Base-by-base conservation (phyloP, 306 rosid species). In the Nissolia schottii region DNA sequence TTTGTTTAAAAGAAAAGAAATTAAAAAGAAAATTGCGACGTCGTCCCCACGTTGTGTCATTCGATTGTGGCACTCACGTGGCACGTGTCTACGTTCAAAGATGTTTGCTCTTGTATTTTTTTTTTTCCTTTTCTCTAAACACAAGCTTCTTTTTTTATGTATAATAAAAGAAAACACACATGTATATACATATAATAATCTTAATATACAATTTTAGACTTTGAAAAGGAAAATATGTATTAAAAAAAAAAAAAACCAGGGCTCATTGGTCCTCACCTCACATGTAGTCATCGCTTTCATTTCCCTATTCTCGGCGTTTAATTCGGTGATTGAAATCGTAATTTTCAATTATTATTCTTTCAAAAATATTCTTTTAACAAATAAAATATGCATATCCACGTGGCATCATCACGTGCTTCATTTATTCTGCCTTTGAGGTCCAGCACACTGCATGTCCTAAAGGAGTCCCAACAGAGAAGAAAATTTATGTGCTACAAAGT, bases 231-330 rank as follows among this genome's bases (percentile, higher is more conserved):
- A 22, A 58, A 19, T 3, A 45, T 5, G 15, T 57, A 7, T 27
- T 11, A n/a, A 49, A 67, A 73, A 32, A n/a, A n/a, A n/a, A n/a
- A n/a, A n/a, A n/a, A n/a, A n/a, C n/a, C n/a, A n/a, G 3, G 54
- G 60, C n/a, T 34, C 66, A 5, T 50, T 51, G 16, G 38, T 51
- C 43, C 66, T 27, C 64, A 28, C 2, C 56, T 81, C 88, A 81
- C 90, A 85, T 81, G 96, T 51, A 41, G 71, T 70, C 64, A 59
- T 81, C 81, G 59, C 61, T 53, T 72, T 83, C 86, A 67, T 19
- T 68, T 77, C 89, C 75, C 34, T 73, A 51, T 83, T 79, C 76
- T 67, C 88, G 83, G 79, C 92, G 82, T 82, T 61, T 72, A 64
- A 79, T 43, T 77, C 81, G 90, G 83, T 53, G 60, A 45, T 66